Evolutionary conservation across 495 filamentous ascomycete genomes (phyloP).

Genomic region (Hypoxylon trugodes): DNA sequence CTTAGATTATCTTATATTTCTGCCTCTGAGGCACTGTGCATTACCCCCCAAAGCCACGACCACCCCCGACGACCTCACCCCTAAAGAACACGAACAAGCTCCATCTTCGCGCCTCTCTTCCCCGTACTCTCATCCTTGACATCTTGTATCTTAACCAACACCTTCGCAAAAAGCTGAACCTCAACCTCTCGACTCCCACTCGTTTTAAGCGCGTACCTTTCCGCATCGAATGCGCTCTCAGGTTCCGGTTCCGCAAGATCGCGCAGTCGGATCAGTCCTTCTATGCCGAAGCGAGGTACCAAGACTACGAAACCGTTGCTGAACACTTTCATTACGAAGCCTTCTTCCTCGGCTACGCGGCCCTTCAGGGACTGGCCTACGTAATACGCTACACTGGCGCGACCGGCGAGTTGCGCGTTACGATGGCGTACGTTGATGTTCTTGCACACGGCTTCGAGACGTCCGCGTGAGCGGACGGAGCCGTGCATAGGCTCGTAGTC

Average conservation of each 20-base stretch:
- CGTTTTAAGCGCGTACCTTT: constrained; percentile 75
- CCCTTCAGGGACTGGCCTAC: constrained; percentile 95
- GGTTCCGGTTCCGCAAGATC: constrained; percentile 82
- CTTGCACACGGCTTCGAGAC: constrained; percentile 91
- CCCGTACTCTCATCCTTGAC: constrained; percentile 92
- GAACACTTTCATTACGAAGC: constrained; percentile 95
- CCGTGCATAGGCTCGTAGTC: constrained; percentile 85
- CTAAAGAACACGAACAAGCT: constrained; percentile 56
- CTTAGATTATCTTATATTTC: too few relatives aligned
- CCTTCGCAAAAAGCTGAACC: constrained; percentile 89
- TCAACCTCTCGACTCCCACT: constrained; percentile 62
- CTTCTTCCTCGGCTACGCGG: constrained; percentile 82
- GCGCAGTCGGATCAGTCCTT: constrained; percentile 83
- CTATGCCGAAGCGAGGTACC: constrained; percentile 93
- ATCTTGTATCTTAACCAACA: constrained; percentile 86
- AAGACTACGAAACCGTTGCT: constrained; percentile 97
- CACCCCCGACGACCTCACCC: background rate
- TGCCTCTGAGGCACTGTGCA: too few relatives aligned
- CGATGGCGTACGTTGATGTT: constrained; percentile 98
- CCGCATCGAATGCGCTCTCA: constrained; percentile 80
- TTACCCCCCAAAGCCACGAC: too few relatives aligned
- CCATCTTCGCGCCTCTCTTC: constrained; percentile 86
- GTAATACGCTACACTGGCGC: constrained; percentile 94
- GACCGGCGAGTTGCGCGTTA: constrained; percentile 93
- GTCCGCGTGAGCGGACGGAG: constrained; percentile 76